Conservation (phyloP, 2,329 filamentous ascomycete genomes). For the Trichoderma atrobrunneum region DNA sequence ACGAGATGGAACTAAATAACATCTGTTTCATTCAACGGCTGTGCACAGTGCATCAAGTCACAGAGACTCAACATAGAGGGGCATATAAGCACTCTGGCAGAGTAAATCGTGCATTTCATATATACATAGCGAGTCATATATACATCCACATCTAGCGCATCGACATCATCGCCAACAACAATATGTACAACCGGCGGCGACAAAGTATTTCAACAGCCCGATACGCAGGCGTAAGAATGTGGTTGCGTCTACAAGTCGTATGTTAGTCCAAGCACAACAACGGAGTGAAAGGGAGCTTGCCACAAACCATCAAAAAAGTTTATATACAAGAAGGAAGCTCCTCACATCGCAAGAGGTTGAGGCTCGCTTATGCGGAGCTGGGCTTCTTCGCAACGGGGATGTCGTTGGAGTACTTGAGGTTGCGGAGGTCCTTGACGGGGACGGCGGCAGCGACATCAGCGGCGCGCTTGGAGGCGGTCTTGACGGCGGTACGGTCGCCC, state of each 20-base stretch:
- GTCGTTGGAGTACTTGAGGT: constrained; percentile 10
- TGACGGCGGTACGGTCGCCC: background rate
- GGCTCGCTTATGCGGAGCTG: constrained; percentile 1
- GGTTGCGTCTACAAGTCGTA: background rate
- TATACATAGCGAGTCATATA: constrained; percentile 18
- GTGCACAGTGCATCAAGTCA: background rate
- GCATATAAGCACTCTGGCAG: background rate
- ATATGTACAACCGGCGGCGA: constrained; percentile 15
- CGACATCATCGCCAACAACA: background rate
- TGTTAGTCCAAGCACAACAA: background rate
- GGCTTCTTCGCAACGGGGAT: background rate
- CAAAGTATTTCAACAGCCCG: background rate
- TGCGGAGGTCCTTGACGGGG: constrained; percentile 11
- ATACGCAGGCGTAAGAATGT: background rate
- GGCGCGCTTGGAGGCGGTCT: background rate
- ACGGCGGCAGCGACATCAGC: background rate
- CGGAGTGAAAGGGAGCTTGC: background rate
- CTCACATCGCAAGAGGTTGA: background rate
- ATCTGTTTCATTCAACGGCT: background rate
- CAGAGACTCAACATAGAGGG: background rate
- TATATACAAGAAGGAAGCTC: constrained; percentile 18
- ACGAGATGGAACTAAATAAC: background rate
- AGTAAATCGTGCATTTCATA: constrained; percentile 15
- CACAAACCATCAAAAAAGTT: constrained; percentile 13
- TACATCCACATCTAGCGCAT: constrained; percentile 15